phyloP scores from a whole-genome alignment of 2,329 filamentous ascomycete genomes.

The Metarhizium guizhouense region DNA sequence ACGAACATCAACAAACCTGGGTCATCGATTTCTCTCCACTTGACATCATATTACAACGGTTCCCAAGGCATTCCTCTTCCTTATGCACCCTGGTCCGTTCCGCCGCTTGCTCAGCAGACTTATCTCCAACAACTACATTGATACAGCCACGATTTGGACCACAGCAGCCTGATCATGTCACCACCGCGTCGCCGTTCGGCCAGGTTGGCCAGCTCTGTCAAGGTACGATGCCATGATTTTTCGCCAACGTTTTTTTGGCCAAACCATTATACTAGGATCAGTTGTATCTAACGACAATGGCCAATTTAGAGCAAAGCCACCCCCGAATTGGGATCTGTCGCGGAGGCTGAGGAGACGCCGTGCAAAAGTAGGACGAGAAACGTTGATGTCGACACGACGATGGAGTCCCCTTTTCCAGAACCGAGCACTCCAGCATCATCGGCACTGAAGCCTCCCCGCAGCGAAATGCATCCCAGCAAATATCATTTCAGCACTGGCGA shows the following conservation, averaged over 20 bases:
- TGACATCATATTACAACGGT: constrained; percentile 8
- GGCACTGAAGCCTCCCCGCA: constrained; percentile 58
- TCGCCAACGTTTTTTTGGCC: not conserved
- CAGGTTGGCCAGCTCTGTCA: constrained; percentile 29
- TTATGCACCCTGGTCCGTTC: constrained; percentile 1
- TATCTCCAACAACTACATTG: not conserved
- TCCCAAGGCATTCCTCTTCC: constrained; percentile 7
- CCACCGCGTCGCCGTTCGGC: constrained; percentile 35
- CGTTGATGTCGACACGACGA: constrained; percentile 14
- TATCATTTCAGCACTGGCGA: constrained; percentile 67
- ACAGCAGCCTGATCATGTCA: constrained; percentile 22
- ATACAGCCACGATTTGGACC: not conserved
- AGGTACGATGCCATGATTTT: constrained; percentile 22
- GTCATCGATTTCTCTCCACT: constrained; percentile 2
- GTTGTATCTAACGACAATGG: constrained; percentile 2
- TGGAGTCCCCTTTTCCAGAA: constrained; percentile 26
- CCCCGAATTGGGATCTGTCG: constrained; percentile 31
- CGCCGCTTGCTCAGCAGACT: constrained; percentile 2
- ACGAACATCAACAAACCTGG: constrained; percentile 12
- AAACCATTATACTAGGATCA: not conserved
- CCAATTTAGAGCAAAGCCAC: constrained; percentile 19
- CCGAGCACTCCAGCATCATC: constrained; percentile 55
- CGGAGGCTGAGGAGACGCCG: constrained; percentile 33
- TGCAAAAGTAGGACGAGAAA: constrained; percentile 17
- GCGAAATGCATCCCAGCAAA: constrained; percentile 89